Evolutionary conservation across 768 basidiomycete genomes (phyloP).

Genomic region (Russula abietina): DNA sequence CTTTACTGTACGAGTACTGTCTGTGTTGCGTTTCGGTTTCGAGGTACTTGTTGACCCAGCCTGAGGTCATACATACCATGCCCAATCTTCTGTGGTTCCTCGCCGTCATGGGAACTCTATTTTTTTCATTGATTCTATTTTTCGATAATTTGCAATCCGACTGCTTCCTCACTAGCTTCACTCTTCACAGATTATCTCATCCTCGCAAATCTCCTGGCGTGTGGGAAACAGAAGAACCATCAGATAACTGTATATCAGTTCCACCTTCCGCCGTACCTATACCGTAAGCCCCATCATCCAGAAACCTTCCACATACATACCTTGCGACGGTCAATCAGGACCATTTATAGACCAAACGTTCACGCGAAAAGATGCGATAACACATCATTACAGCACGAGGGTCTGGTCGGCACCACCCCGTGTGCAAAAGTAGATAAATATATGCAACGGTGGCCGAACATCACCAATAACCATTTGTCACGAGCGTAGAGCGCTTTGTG

Average conservation of each 20-base stretch:
- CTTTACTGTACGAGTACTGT: too few species aligned
- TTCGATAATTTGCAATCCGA: not conserved
- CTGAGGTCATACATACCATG: too few species aligned
- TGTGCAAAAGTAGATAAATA: too few species aligned
- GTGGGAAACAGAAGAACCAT: too few species aligned
- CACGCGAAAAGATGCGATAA: not conserved
- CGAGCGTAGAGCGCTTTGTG: too few species aligned
- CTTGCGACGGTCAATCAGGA: not conserved
- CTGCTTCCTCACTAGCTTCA: slow-evolving; percentile 4
- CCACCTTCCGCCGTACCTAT: not conserved
- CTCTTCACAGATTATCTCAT: not conserved
- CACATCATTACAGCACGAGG: not conserved
- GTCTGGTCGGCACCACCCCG: too few species aligned
- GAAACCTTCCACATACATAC: not conserved
- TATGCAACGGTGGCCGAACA: too few species aligned
- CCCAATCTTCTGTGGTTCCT: not conserved
- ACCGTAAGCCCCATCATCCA: not conserved
- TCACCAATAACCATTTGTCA: too few species aligned
- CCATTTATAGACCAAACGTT: not conserved
- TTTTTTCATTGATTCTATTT: too few species aligned
- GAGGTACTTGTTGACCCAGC: not conserved
- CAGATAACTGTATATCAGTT: not conserved
- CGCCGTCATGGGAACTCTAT: slow-evolving; percentile 1
- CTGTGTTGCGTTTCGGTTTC: not conserved
- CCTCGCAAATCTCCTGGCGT: not conserved